These are phyloP conservation scores for Fusarium algeriense DNA, from an alignment of 2,329 filamentous ascomycete genomes.

Conservation along the genomic window DNA sequence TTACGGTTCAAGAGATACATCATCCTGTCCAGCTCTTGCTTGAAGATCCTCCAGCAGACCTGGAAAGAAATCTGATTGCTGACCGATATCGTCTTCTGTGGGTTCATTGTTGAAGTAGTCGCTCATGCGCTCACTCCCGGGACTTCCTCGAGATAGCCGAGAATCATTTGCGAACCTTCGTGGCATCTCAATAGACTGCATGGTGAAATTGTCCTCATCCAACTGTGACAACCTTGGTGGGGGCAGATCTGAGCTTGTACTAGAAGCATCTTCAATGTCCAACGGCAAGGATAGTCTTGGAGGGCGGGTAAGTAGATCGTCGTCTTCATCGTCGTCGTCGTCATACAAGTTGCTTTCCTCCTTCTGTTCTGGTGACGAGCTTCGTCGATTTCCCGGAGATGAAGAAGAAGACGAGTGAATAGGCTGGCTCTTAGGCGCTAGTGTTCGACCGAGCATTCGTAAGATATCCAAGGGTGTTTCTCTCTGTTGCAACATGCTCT, in stretches of 20 bases:
- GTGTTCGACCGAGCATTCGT: conserved; percentile 65
- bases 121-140: conserved; percentile 66
- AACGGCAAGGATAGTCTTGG: conserved; percentile 69
- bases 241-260: conserved; percentile 65
- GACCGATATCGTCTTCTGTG: conserved; percentile 56
- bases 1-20: conserved; percentile 61
- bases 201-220: conserved; percentile 70
- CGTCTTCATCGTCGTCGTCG: conserved; percentile 66
- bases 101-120: conserved; percentile 60
- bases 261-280: conserved; percentile 63
- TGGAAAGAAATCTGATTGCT: conserved; percentile 67
- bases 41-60: conserved; percentile 60
- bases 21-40: conserved; percentile 54
- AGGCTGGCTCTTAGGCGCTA: conserved; percentile 63
- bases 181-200: conserved; percentile 70
- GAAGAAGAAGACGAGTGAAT: conserved; percentile 63
- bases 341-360: conserved; percentile 62
- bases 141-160: conserved; percentile 64
- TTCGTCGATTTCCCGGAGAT: conserved; percentile 48
- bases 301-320: conserved; percentile 54
- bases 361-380: conserved; percentile 46
- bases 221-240: conserved; percentile 67
- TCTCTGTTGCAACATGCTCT: conserved; percentile 67
- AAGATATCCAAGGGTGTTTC: conserved; percentile 68
- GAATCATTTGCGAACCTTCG: conserved; percentile 61